Percentiles rank a stretch among this genome's conserved stretches.
phyloP scores from a whole-genome alignment of 1,284 basidiomycete genomes.

The Malassezia sympodialis region DNA sequence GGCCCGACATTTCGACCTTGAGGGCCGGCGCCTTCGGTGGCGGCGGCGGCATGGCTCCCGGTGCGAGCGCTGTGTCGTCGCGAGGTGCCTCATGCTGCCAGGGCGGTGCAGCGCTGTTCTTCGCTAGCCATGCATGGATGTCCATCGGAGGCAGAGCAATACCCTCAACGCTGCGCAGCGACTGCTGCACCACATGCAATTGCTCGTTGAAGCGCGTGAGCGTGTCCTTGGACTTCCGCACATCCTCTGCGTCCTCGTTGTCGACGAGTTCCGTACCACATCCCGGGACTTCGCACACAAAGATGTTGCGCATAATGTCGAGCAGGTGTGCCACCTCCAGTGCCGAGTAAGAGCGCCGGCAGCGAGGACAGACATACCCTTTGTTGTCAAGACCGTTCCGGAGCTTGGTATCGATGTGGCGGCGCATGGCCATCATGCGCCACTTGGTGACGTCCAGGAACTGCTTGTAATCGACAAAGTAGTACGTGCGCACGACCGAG shows the following conservation, averaged over 20 bases:
- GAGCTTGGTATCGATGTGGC: constrained; percentile 61
- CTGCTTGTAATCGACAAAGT: constrained; percentile 87
- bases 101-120: constrained; percentile 31
- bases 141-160: constrained; percentile 62
- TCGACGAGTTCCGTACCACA: constrained; percentile 66
- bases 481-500: constrained; percentile 55
- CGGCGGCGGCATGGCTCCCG: constrained; percentile 10
- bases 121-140: constrained; percentile 52
- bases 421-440: constrained; percentile 86
- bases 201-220: constrained; percentile 92
- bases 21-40: constrained; percentile 22
- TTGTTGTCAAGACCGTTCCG: constrained; percentile 64
- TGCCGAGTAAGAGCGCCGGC: constrained; percentile 71
- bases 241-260: constrained; percentile 79
- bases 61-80: constrained; percentile 1
- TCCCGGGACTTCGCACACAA: constrained; percentile 46
- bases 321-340: constrained; percentile 74
- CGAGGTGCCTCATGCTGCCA: constrained; percentile 22
- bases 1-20: constrained; percentile 40
- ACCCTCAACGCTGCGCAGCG: constrained; percentile 76
- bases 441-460: constrained; percentile 97
- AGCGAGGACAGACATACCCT: constrained; percentile 87
- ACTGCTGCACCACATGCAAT: constrained; percentile 74
- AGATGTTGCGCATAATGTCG: constrained; percentile 54
- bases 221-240: constrained; percentile 73